Base-by-base conservation (phyloP, 2,329 filamentous ascomycete genomes). In the Trichoderma semiorbis region DNA sequence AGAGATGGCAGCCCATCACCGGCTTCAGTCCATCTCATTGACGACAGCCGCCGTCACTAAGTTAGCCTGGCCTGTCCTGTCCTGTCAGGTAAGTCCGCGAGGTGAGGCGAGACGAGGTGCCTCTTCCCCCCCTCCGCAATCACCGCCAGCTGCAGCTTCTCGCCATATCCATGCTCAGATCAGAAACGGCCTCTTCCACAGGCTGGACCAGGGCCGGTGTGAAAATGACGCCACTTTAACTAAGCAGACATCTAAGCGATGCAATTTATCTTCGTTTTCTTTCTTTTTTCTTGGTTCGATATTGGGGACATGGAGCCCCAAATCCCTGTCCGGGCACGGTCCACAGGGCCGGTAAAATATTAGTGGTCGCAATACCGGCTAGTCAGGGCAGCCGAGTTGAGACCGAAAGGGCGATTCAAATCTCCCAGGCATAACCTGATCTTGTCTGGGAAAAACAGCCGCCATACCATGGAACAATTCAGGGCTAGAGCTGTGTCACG, bases 361-460 rank as follows among this genome's bases (percentile, higher is more conserved):
- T 32, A n/a, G 39, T 43, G 39, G 39, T 62, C 66, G 66, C 30
- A 69, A 69, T 69, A 61, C 61, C 57, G 39, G 66, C 57, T 62
- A 69, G 66, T 69, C 66, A 69, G 57, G 66, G 66, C 66, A 69
- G 66, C 66, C 66, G 66, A 69, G 57, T 69, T 69, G 66, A 69
- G 66, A 69, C 66, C 66, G 66, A 69, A 61, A 62, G 26, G 26
- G 24, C 55, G 39, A 69, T 61, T 53, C 57, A 62, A 39, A 43
- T 43, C 55, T 36, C 57, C 53, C 66, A 69, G 57, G 24, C 57
- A 69, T 61, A 61, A 61, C 66, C 57, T 69, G 66, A 69, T 69
- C 36, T 50, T 69, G 24, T 26, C 47, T 61, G 28, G 65, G 26
- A 47, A 60, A 69, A 69, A 61, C 57, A 43, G 43, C 39, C 36